Percentiles rank a stretch among this genome's conserved stretches.
Evolutionary conservation across 257 asterid genomes (phyloP).

Genomic region (Petunia axillaris): DNA sequence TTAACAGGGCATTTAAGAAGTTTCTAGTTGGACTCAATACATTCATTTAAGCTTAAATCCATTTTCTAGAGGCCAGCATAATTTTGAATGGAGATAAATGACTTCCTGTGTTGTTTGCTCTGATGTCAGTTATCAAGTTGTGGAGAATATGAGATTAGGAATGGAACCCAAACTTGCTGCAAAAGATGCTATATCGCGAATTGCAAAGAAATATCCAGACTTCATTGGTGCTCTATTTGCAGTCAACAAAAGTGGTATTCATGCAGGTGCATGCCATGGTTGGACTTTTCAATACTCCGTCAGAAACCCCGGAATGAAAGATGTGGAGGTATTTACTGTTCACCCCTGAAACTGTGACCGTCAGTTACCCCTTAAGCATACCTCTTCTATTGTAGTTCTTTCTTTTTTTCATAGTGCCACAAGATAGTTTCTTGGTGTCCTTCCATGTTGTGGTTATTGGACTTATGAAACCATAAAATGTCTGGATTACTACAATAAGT

Average conservation of each 20-base stretch:
- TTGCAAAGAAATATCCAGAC: slow-evolving; percentile 66
- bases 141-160: slow-evolving; percentile 96
- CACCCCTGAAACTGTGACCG: slow-evolving; percentile 29
- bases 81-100: not conserved
- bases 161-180: slow-evolving; percentile 94
- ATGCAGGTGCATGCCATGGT: slow-evolving; percentile 95
- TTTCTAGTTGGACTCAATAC: not conserved
- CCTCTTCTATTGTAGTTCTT: not conserved
- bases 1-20: not conserved
- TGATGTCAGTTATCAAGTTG: slow-evolving; percentile 79
- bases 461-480: not conserved
- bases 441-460: not conserved
- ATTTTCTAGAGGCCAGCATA: not conserved
- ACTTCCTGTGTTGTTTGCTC: slow-evolving; percentile 6
- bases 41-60: no score
- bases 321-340: slow-evolving; percentile 70
- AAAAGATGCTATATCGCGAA: slow-evolving; percentile 80
- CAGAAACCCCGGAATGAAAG: slow-evolving; percentile 63
- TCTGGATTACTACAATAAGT: not conserved
- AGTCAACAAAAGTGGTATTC: slow-evolving; percentile 62
- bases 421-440: not conserved
- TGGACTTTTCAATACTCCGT: slow-evolving; percentile 97
- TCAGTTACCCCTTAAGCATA: not conserved
- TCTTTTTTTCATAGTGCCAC: not conserved
- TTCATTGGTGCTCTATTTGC: slow-evolving; percentile 92